Evolutionary conservation across 495 filamentous ascomycete genomes (phyloP).

Genomic region (Rhypophila decipiens): DNA sequence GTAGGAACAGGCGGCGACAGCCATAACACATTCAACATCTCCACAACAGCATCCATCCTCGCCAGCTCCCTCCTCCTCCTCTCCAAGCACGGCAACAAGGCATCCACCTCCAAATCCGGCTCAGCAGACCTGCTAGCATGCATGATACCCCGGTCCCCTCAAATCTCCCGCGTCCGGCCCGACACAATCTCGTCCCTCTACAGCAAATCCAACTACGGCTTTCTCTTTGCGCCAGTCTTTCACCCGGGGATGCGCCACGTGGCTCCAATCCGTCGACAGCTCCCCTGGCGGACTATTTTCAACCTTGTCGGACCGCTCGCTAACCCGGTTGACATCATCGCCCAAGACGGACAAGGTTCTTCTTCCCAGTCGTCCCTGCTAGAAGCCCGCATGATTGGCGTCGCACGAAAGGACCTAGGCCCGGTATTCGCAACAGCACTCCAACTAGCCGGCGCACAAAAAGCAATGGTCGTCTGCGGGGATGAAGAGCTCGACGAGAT

Average conservation of each 20-base stretch:
- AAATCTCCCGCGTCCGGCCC: slow-evolving; percentile 65
- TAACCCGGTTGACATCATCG: slow-evolving; percentile 69
- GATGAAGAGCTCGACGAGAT: slow-evolving; percentile 94
- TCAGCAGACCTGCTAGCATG: slow-evolving; percentile 84
- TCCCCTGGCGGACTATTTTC: slow-evolving; percentile 93
- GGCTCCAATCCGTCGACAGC: slow-evolving; percentile 70
- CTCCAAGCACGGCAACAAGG: slow-evolving; percentile 92
- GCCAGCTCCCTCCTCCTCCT: slow-evolving; percentile 75
- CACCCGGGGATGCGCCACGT: slow-evolving; percentile 89
- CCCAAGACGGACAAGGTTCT: too few species aligned
- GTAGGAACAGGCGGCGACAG: slow-evolving; percentile 96
- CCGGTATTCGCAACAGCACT: slow-evolving; percentile 83
- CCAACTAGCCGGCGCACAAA: slow-evolving; percentile 63
- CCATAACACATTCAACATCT: slow-evolving; percentile 97
- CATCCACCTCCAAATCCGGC: slow-evolving; percentile 92
- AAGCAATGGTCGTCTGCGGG: slow-evolving; percentile 88
- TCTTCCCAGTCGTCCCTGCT: slow-evolving; percentile 30
- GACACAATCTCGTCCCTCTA: slow-evolving; percentile 64
- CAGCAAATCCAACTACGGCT: slow-evolving; percentile 76
- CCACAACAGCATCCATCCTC: slow-evolving; percentile 87
- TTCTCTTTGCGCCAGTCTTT: slow-evolving; percentile 94
- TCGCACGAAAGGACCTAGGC: slow-evolving; percentile 79
- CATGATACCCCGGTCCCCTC: slow-evolving; percentile 61
- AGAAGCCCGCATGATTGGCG: slow-evolving; percentile 86
- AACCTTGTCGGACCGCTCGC: slow-evolving; percentile 89